These are phyloP conservation scores for Eugenia klotzschiana DNA, from an alignment of 441 rosid species.

Conservation along the genomic window DNA sequence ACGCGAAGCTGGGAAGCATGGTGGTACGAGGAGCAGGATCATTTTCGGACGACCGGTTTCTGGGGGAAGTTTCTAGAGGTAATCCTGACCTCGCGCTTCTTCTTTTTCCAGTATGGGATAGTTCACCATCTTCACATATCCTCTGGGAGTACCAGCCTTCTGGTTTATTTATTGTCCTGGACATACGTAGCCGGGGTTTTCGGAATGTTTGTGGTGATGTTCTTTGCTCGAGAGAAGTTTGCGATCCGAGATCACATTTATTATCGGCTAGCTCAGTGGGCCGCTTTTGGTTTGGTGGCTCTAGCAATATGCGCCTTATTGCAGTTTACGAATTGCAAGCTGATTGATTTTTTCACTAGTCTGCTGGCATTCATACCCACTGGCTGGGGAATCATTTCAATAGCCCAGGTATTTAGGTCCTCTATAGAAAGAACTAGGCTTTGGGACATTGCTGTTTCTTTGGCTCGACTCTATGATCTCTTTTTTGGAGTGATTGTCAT, in stretches of 20 bases:
- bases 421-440: background rate
- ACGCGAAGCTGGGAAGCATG: constrained; percentile 5
- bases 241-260: background rate
- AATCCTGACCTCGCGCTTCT: constrained; percentile 1
- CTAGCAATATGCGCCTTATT: background rate
- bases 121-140: background rate
- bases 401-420: constrained; percentile 1
- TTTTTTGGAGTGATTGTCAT: constrained; percentile 4
- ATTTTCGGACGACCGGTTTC: background rate
- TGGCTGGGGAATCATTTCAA: constrained; percentile 3
- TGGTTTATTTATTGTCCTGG: constrained; percentile 2
- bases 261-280: background rate
- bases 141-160: background rate
- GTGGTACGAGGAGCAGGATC: constrained; percentile 9
- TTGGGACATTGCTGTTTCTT: background rate
- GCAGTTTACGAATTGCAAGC: background rate
- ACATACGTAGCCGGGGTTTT: background rate
- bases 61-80: constrained; percentile 4
- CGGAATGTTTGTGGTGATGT: background rate
- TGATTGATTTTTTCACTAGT: background rate
- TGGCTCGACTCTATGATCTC: constrained; percentile 2
- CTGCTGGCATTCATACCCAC: constrained; percentile 7
- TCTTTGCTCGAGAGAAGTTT: background rate
- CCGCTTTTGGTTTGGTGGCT: background rate
- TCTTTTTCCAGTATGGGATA: constrained; percentile 2